Evolutionary conservation across 352 stramenopile genomes (phyloP).

Genomic region (Globisporangium alternatum): DNA sequence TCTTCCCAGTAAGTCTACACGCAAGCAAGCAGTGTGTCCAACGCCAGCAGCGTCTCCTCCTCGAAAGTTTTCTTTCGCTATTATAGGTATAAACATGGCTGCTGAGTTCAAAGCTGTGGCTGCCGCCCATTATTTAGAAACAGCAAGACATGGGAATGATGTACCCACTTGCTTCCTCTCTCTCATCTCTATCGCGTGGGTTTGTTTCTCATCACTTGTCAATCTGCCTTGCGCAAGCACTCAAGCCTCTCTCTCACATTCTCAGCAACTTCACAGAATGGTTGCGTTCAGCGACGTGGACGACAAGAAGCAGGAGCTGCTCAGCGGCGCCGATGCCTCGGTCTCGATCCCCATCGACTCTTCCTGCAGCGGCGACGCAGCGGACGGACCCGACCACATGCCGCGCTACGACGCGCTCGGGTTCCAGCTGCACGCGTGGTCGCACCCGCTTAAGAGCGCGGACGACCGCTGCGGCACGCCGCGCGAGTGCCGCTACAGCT

Average conservation of each 20-base stretch:
- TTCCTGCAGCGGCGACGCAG: not conserved
- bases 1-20: too few species aligned
- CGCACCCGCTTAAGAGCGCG: not conserved
- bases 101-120: too few species aligned
- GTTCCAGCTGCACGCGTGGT: conserved; percentile 2
- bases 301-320: conserved; percentile 5
- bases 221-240: too few species aligned
- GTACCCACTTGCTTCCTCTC: too few species aligned
- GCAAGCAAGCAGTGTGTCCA: too few species aligned
- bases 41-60: too few species aligned
- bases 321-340: not conserved
- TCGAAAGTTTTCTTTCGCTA: too few species aligned
- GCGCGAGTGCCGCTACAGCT: not conserved
- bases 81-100: too few species aligned
- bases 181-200: too few species aligned
- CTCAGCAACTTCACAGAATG: not conserved
- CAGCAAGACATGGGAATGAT: too few species aligned
- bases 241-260: not conserved
- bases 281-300: not conserved
- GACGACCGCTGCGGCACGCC: not conserved
- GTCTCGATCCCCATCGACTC: not conserved
- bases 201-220: not conserved
- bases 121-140: too few species aligned
- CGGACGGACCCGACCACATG: not conserved
- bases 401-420: not conserved